Evolutionary conservation across 2,329 filamentous ascomycete species (phyloP), one percentile per base, ranked within the genome.

Genomic region (Neofusicoccum sp.): DNA sequence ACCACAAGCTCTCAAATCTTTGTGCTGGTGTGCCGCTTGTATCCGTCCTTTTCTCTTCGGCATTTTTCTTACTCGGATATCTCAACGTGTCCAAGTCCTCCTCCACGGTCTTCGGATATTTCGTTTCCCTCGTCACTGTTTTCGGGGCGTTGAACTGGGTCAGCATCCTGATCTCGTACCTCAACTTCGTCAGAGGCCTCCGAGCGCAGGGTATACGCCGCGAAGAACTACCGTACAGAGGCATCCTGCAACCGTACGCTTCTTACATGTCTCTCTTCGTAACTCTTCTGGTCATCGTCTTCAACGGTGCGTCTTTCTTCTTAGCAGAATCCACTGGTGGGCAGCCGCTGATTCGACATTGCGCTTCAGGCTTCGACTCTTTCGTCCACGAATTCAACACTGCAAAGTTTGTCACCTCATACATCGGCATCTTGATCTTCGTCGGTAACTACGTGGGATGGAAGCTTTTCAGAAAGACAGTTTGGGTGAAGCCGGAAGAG

Each of bases 121-220:
- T 80, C n/a, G 73, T 79, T 14, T 76, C 72, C 36, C 68, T 80
- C 3, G 73, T 78, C 26, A 79, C 78, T 0, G 73, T 79, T 1
- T 78, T 78, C 56, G 77, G 75, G 3, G 71, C 76, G 14, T 69
- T 80, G 28, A 78, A 78, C 65, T 80, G 78, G 76, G 63, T 79
- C n/a, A 71, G 71, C 26, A 70, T 79, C 12, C 70, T 78, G 0
- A 63, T 76, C 3, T 73, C 73, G 14, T 76, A 79, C 64, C 67
- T 80, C 5, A 66, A 65, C 11, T 79, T 80, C 66, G 70, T 71
- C 20, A 64, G 68, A 6, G 78, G 62, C 4, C 41, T 76, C 61
- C 70, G 71, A 58, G 75, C 68, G 0, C 78, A 79, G 63, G 71
- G 70, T 11, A 71, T 79, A 12, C 62, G 70, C 0, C 64, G 71